Conservation (phyloP, 176 grass and related monocot species). For the Alopecurus myosuroides region DNA sequence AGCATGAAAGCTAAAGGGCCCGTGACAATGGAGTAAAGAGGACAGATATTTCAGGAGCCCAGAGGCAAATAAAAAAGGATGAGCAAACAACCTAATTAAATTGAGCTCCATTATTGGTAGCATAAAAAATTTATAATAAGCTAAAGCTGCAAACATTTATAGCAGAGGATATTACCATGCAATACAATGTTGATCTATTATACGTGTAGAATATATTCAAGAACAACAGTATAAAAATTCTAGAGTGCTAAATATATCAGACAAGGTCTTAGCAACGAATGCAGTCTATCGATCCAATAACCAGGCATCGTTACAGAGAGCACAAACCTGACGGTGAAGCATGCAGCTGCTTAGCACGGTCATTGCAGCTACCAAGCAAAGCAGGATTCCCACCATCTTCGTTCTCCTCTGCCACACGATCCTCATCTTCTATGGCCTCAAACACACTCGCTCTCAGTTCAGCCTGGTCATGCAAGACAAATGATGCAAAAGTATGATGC, state of each 20-base stretch:
- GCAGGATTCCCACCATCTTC: slow-evolving; percentile 55
- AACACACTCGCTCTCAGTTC: slow-evolving; percentile 84
- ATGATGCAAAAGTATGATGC: not conserved
- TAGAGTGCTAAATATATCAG: not conserved
- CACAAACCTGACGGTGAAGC: slow-evolving; percentile 78
- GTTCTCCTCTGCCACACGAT: slow-evolving; percentile 57
- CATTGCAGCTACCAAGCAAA: slow-evolving; percentile 80
- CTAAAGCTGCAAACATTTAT: not conserved
- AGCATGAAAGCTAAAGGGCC: slow-evolving; percentile 1
- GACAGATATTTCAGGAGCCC: not conserved
- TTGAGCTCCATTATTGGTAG: not conserved
- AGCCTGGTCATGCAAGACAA: slow-evolving; percentile 45
- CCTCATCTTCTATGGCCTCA: slow-evolving; percentile 90
- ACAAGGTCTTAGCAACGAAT: not conserved
- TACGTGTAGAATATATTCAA: not conserved
- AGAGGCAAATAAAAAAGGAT: not conserved
- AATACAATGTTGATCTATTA: not conserved
- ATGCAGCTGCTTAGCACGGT: slow-evolving; percentile 74
- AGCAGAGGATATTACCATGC: not conserved
- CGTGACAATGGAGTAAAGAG: not conserved
- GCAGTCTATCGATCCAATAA: not conserved
- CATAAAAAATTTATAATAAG: not conserved
- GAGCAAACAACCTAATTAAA: not conserved
- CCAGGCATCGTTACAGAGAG: not conserved
- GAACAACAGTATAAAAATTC: not conserved